Conservation (phyloP, 306 rosid species). For the Adenanthera pavonina region DNA sequence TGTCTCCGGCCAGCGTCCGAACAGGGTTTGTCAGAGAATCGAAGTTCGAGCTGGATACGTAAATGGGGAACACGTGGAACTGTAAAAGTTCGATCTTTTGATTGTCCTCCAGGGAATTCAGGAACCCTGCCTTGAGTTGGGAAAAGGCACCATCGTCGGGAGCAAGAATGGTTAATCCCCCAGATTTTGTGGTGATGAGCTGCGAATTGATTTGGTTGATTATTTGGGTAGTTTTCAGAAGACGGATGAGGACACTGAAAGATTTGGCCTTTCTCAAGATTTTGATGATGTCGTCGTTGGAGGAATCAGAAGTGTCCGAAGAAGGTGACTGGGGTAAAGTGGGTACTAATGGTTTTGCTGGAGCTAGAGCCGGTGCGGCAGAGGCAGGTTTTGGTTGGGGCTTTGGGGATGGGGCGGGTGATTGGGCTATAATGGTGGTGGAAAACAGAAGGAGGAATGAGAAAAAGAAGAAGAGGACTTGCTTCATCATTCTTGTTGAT, state of each 20-base stretch:
- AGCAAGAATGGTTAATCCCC: constrained; percentile 45
- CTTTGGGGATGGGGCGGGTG: constrained; percentile 47
- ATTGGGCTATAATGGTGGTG: constrained; percentile 24
- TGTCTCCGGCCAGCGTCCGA: constrained; percentile 40
- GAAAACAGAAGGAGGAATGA: constrained; percentile 29
- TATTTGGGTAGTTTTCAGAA: constrained; percentile 50
- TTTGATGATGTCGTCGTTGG: too few species aligned
- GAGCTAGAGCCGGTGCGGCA: constrained; percentile 27
- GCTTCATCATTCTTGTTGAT: constrained; percentile 35
- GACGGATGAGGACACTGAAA: constrained; percentile 41
- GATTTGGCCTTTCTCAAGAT: constrained; percentile 48
- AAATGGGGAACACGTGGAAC: constrained; percentile 40
- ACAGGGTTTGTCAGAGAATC: constrained; percentile 42
- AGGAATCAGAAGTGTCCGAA: constrained; percentile 30
- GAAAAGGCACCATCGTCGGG: constrained; percentile 42
- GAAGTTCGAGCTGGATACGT: constrained; percentile 36
- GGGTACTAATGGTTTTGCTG: constrained; percentile 40
- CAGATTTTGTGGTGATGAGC: constrained; percentile 51
- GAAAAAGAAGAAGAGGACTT: constrained; percentile 33
- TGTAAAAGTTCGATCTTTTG: constrained; percentile 44
- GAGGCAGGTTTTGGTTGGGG: constrained; percentile 21
- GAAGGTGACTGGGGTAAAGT: constrained; percentile 43
- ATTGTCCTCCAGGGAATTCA: constrained; percentile 31
- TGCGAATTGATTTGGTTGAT: too few species aligned
- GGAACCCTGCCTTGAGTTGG: constrained; percentile 39